Evolutionary conservation across 257 asterid species (phyloP), one percentile per base, ranked within the genome.

Genomic region (Linderniella brevidens): DNA sequence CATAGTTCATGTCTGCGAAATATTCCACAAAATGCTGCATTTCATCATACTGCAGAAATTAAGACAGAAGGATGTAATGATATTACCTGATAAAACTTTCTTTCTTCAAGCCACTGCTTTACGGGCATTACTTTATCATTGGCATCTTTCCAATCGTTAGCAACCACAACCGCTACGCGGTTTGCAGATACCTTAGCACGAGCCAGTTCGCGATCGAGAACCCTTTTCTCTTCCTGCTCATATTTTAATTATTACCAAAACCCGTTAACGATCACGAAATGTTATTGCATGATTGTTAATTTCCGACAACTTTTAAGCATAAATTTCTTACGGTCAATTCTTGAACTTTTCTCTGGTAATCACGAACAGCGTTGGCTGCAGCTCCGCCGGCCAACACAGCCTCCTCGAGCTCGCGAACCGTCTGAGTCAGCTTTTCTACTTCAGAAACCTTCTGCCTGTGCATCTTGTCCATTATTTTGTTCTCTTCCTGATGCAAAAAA

Each of bases 71-170:
- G n/a, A n/a, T n/a, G n/a, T n/a, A n/a, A n/a, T n/a, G n/a, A n/a
- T n/a, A n/a, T n/a, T n/a, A 54, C 92, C 85, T 79, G 85, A 47
- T 59, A 68, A 45, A 58, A 55, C 58, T 72, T 79, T 70, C 92
- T 69, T 63, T 79, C 92, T 60, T 79, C 85, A 38, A 79, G 85
- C 85, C 92, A 79, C 50, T 75, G 85, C 57, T 70, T 79, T 50
- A 79, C 85, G 11, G 90, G 92, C 92, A 79, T 79, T 46, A 79
- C 92, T 75, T 75, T 79, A 65, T 79, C 82, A 52, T 44, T 72
- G 18, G 71, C 74, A 65, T 79, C 92, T 67, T 79, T 79, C 86
- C 82, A 75, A 19, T 79, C 92, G 52, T 79, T 79, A 12, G 92
- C 86, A 57, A 76, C 82, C 40, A 79, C 92, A 60, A 66, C 75